Conservation (phyloP, 345 rosid species). For the Corymbia maculata region DNA sequence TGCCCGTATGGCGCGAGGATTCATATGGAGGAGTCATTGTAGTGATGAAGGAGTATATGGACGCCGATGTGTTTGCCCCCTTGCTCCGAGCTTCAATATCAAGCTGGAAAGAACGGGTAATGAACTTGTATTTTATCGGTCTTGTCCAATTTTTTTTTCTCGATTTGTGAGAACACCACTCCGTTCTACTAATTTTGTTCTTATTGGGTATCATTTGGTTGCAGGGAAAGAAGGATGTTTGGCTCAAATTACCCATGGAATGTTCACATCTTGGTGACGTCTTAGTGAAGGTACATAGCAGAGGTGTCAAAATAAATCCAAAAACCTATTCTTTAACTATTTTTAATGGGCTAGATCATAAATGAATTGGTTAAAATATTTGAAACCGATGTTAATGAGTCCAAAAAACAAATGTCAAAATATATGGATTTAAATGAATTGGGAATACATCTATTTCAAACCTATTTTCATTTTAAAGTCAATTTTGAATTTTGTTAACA, state of each 20-base stretch:
- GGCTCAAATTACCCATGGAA: slow-evolving; percentile 53
- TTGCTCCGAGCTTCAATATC: slow-evolving; percentile 40
- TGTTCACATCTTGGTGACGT: slow-evolving; percentile 37
- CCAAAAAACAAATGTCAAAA: no score
- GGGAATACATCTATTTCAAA: no score
- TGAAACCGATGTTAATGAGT: no score
- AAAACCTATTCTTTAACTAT: no score
- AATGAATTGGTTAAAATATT: no score
- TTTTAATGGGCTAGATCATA: no score
- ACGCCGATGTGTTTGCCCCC: slow-evolving; percentile 17
- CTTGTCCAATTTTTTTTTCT: neutral
- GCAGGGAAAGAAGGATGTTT: slow-evolving; percentile 65
- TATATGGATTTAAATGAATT: no score
- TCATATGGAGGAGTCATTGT: slow-evolving; percentile 38
- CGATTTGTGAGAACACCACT: no score
- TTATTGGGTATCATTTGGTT: neutral
- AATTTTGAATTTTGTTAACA: no score
- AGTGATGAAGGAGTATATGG: slow-evolving; percentile 27
- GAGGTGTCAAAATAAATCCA: no score
- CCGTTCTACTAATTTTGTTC: neutral
- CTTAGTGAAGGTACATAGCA: slow-evolving; percentile 23
- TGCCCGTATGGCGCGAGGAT: slow-evolving; percentile 29
- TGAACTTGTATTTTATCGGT: neutral
- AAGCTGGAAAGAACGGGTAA: slow-evolving; percentile 46
- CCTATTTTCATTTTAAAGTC: no score